A percentile compares a stretch with the other conserved stretches of the same genome.
Evolutionary conservation across 495 filamentous ascomycete species (phyloP).

Genomic region (Penicillium flavigenum): DNA sequence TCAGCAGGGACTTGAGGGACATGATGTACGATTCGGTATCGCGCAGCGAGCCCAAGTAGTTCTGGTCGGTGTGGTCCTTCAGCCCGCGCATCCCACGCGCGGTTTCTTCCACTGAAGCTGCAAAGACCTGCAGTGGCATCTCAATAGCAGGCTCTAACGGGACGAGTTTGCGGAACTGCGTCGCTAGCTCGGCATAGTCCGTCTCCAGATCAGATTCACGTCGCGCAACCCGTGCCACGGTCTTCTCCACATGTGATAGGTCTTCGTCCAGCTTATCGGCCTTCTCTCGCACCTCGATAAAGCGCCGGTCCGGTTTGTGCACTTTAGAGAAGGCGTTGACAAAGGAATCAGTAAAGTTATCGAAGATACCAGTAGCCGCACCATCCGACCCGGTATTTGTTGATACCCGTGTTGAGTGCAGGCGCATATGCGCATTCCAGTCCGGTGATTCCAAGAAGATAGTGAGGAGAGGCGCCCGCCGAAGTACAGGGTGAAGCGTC

Average conservation of each 20-base stretch:
- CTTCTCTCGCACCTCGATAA: conserved; percentile 90
- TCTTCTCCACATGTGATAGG: conserved; percentile 87
- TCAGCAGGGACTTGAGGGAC: conserved; percentile 81
- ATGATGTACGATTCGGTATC: conserved; percentile 93
- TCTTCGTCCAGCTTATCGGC: conserved; percentile 96
- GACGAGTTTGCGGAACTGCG: conserved; percentile 90
- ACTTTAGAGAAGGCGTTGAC: conserved; percentile 97
- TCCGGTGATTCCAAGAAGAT: conserved; percentile 89
- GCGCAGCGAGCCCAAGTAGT: conserved; percentile 84
- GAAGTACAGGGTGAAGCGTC: conserved; percentile 83
- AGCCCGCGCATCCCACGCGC: conserved; percentile 68
- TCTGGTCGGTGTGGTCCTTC: conserved; percentile 91
- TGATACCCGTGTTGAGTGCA: conserved; percentile 62
- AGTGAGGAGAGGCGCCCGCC: conserved; percentile 75
- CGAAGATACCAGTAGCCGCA: conserved; percentile 69
- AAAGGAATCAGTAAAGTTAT: conserved; percentile 92
- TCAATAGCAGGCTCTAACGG: conserved; percentile 87
- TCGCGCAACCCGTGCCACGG: conserved; percentile 82
- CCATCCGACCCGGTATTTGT: conserved; percentile 51
- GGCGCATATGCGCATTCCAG: conserved; percentile 94
- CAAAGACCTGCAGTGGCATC: conserved; percentile 75
- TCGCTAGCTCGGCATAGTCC: conserved; percentile 84
- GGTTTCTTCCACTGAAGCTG: conserved; percentile 80
- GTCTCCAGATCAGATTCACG: conserved; percentile 85
- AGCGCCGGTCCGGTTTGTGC: conserved; percentile 90